These are phyloP conservation scores for Brettanomyces nanus DNA, from an alignment of 805 yeast genomes.

Conservation along the genomic window DNA sequence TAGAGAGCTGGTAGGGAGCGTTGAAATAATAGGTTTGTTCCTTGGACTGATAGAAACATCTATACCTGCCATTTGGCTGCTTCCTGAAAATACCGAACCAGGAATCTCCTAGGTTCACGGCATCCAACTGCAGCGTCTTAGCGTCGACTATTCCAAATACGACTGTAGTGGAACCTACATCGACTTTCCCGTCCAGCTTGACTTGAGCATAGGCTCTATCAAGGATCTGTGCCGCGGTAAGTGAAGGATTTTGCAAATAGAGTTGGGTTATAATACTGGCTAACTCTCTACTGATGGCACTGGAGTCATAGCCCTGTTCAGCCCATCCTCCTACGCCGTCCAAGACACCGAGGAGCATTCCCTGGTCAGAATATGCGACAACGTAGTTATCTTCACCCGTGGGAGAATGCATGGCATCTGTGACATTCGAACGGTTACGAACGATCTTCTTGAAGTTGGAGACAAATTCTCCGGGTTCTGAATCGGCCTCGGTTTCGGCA, in stretches of 20 bases:
- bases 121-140: conserved; percentile 41
- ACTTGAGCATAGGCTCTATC: conserved; percentile 48
- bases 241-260: conserved; percentile 20
- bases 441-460: conserved; percentile 18
- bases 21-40: conserved; percentile 84
- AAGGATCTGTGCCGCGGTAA: conserved; percentile 42
- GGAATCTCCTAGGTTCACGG: conserved; percentile 89
- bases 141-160: conserved; percentile 68
- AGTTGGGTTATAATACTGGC: conserved; percentile 45
- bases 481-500: conserved; percentile 26
- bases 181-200: conserved; percentile 45
- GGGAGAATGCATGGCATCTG: conserved; percentile 23
- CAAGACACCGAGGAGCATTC: conserved; percentile 67
- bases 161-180: conserved; percentile 92
- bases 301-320: conserved; percentile 82
- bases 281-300: conserved; percentile 77
- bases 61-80: conserved; percentile 17
- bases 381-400: conserved; percentile 76
- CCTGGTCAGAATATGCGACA: conserved; percentile 35
- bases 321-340: conserved; percentile 99
- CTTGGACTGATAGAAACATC: conserved; percentile 55
- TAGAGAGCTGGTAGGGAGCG: conserved; percentile 86
- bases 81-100: conserved; percentile 82
- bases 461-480: conserved; percentile 16
- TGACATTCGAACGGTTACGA: conserved; percentile 6